Conservation (phyloP, 225 moss, liverwort and hornwort genomes). For the Pseudoscleropodium purum region DNA sequence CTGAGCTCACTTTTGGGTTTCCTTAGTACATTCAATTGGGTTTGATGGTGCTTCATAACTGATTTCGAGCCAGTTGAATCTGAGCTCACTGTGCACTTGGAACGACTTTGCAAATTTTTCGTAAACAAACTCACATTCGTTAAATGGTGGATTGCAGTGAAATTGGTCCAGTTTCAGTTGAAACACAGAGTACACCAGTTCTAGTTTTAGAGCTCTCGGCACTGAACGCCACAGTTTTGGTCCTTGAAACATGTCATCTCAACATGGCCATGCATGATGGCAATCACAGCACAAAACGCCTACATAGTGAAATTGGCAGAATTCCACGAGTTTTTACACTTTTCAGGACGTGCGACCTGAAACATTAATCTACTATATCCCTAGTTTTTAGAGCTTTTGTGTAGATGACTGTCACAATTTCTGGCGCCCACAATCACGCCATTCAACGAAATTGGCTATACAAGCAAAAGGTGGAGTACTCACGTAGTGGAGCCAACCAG, state of each 20-base stretch:
- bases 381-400: neutral
- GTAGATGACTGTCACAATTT: neutral
- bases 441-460: neutral
- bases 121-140: neutral
- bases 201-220: neutral
- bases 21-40: neutral
- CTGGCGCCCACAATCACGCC: neutral
- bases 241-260: neutral
- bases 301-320: neutral
- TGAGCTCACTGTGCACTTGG: neutral
- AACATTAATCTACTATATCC: neutral
- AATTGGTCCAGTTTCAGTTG: neutral
- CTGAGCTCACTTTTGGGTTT: neutral
- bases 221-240: neutral
- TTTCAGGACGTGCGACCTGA: neutral
- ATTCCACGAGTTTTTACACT: neutral
- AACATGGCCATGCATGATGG: neutral
- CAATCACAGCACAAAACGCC: neutral
- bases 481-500: conserved; percentile 14
- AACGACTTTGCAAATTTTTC: neutral
- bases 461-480: neutral
- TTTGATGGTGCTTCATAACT: neutral
- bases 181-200: neutral
- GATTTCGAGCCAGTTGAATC: neutral
- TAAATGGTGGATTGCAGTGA: neutral